phyloP scores from a whole-genome alignment of 2,329 filamentous ascomycete genomes.

The Huntiella moniliformis region DNA sequence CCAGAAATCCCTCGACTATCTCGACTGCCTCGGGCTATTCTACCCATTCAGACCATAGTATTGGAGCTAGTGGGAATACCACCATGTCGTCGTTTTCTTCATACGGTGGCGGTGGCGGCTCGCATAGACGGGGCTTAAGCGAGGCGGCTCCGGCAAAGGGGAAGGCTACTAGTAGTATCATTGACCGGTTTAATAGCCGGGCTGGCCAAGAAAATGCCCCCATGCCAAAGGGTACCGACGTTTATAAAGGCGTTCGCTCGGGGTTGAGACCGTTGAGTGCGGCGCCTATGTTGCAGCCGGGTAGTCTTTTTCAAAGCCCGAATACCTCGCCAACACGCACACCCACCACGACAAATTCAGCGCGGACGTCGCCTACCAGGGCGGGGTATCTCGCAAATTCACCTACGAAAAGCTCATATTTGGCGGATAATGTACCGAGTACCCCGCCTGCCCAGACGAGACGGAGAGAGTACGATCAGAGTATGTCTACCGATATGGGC shows the following conservation, averaged over 20 bases:
- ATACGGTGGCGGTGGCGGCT: conserved; percentile 28
- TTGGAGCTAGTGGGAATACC: conserved; percentile 45
- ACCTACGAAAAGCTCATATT: background rate
- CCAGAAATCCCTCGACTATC: conserved; percentile 48
- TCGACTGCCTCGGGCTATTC: conserved; percentile 53
- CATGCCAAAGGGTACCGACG: conserved; percentile 31
- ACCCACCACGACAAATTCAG: conserved; percentile 7
- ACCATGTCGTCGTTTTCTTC: conserved; percentile 37
- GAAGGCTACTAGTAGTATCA: conserved; percentile 4
- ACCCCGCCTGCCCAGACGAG: conserved; percentile 14
- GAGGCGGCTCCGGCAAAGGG: conserved; percentile 39
- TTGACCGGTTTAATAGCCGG: conserved; percentile 7
- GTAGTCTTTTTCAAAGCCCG: background rate
- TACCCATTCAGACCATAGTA: conserved; percentile 33
- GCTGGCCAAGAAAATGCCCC: conserved; percentile 27
- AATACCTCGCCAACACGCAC: conserved; percentile 9
- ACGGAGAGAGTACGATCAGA: conserved; percentile 28
- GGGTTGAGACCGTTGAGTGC: conserved; percentile 60
- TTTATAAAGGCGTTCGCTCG: conserved; percentile 39
- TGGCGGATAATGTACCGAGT: background rate
- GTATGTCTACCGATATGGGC: conserved; percentile 45
- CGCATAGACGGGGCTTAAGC: conserved; percentile 59
- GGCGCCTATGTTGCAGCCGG: conserved; percentile 27
- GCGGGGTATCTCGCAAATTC: conserved; percentile 6
- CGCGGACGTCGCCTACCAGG: conserved; percentile 8